Base-by-base conservation (phyloP, 2,329 filamentous ascomycete genomes). In the Phialophora chinensis region DNA sequence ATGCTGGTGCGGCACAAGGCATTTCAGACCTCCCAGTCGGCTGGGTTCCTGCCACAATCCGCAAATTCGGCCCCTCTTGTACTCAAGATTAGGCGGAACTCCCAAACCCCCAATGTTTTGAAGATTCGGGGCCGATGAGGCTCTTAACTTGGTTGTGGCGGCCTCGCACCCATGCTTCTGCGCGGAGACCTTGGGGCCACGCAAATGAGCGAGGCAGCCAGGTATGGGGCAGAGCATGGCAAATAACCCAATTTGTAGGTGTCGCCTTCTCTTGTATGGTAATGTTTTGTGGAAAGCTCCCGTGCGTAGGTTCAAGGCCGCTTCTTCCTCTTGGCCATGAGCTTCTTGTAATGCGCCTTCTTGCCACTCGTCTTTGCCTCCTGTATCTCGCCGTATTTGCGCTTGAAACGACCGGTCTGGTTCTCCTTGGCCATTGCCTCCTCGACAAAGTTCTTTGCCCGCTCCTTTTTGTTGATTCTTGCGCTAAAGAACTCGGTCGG, bases 361-460 rank as follows among this genome's bases (percentile, higher is more conserved):
- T 92, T 96, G 60, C 95, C 95, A 73, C 91, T 96, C 27, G 86
- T 87, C 80, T 96, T 98, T 68, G 85, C 85, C 59, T 84, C 84
- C 77, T 97, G 93, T 58, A 98, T 92, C 65, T 94, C 89, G 64
- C 87, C 85, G 79, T 97, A 98, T 79, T 96, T 97, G 74, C 84
- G 86, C 83, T 91, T 92, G 82, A 97, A 95, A 73, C 91, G 90
- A 66, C 85, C 84, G 53, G 83, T 88, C 66, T 85, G 78, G 60
- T 86, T 82, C 77, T 92, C 89, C 52, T 85, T 81, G 27, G 88
- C 86, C 72, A 97, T 82, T 3, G 95, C 86, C 76, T 97, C 93
- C 70, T 96, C 92, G 1, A 95, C 87, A 64, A 99, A 88, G 0
- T 91, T 97, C 73, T 86, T 86, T 82, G 96, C 96, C 72, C 92